These are phyloP conservation scores for Epicoccum nigrum DNA, from an alignment of 2,329 filamentous ascomycete species.

Conservation along the genomic window DNA sequence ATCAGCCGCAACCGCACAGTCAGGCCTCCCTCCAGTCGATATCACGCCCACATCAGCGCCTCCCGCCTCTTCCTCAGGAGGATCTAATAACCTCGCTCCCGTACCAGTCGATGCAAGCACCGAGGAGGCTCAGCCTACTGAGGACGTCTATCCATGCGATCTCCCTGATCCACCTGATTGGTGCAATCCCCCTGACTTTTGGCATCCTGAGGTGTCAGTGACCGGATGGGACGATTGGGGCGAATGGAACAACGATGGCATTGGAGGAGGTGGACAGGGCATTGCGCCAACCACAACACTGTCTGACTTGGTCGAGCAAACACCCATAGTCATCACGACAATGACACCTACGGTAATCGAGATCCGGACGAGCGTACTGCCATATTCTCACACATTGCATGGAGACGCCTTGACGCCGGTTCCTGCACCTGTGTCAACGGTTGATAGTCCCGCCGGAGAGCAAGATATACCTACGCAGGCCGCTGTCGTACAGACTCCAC, in stretches of 20 bases:
- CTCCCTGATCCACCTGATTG: constrained; percentile 8
- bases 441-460: not conserved
- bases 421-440: not conserved
- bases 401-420: not conserved
- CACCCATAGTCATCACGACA: constrained; percentile 18
- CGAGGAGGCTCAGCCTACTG: not conserved
- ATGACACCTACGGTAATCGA: constrained; percentile 25
- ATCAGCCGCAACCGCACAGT: not conserved
- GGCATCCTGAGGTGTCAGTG: constrained; percentile 15
- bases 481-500: not conserved
- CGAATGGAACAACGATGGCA: constrained; percentile 7
- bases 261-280: constrained; percentile 4
- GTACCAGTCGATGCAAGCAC: not conserved
- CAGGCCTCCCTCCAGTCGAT: not conserved
- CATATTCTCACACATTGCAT: not conserved
- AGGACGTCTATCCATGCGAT: constrained; percentile 6
- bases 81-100: not conserved
- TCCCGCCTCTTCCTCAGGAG: not conserved
- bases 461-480: not conserved
- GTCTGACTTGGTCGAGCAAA: constrained; percentile 3
- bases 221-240: constrained; percentile 23
- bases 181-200: constrained; percentile 2
- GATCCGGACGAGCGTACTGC: constrained; percentile 20
- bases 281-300: not conserved
- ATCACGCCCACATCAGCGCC: not conserved